Conservation (phyloP, 371 early-diverging fungal species). For the Rhizopus delemar region DNA sequence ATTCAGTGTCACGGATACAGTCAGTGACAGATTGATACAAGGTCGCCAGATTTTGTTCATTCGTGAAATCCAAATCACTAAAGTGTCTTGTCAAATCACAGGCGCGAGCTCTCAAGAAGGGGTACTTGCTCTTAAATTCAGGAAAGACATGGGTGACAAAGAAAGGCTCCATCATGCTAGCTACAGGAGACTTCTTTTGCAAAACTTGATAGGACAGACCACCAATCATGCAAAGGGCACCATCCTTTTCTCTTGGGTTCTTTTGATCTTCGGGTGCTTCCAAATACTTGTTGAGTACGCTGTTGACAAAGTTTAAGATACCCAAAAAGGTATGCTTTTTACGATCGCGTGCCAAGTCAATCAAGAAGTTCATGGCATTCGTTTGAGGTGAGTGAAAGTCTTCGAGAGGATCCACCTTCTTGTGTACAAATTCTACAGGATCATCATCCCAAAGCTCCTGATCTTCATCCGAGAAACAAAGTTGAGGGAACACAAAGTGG, state of each 20-base stretch:
- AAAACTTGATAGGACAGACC: slow-evolving; percentile 62
- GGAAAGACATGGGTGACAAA: slow-evolving; percentile 83
- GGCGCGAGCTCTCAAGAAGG: slow-evolving; percentile 76
- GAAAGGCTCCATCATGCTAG: slow-evolving; percentile 73
- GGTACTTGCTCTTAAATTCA: slow-evolving; percentile 78
- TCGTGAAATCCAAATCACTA: slow-evolving; percentile 42
- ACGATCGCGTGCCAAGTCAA: slow-evolving; percentile 73
- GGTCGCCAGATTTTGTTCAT: slow-evolving; percentile 50
- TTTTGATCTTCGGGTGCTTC: slow-evolving; percentile 64
- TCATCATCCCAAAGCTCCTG: slow-evolving; percentile 89
- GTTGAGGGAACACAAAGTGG: slow-evolving; percentile 85
- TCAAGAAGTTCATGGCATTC: slow-evolving; percentile 72
- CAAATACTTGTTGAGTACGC: slow-evolving; percentile 56
- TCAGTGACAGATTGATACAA: slow-evolving; percentile 66
- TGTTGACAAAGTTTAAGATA: slow-evolving; percentile 75
- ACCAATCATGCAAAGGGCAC: slow-evolving; percentile 84
- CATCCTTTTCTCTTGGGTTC: slow-evolving; percentile 82
- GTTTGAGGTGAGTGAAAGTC: slow-evolving; percentile 72
- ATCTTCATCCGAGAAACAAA: slow-evolving; percentile 83
- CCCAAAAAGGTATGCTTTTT: slow-evolving; percentile 76
- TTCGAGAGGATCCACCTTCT: slow-evolving; percentile 75
- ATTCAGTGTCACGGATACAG: slow-evolving; percentile 72
- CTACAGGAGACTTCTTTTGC: slow-evolving; percentile 65
- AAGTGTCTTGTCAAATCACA: slow-evolving; percentile 46
- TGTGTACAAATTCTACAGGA: slow-evolving; percentile 89